Conservation (phyloP, 192 early-diverging fungal genomes). For the Entomortierella parvispora region DNA sequence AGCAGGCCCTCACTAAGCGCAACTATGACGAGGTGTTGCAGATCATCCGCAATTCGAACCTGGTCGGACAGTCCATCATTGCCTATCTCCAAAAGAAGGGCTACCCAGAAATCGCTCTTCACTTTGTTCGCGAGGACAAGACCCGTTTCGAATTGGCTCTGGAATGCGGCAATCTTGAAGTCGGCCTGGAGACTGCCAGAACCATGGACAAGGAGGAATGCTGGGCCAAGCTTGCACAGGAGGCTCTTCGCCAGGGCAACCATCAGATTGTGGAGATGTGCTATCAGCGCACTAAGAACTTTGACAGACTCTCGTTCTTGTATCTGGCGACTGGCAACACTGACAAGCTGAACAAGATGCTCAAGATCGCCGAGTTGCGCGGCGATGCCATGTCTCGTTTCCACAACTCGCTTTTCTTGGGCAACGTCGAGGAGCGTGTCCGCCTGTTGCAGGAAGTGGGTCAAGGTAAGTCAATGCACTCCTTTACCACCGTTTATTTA, state of each 20-base stretch:
- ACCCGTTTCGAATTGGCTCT: slow-evolving; percentile 97
- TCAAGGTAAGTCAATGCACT: slow-evolving; percentile 85
- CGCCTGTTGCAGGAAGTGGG: slow-evolving; percentile 85
- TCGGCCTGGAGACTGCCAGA: slow-evolving; percentile 95
- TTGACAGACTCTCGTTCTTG: slow-evolving; percentile 94
- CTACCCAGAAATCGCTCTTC: slow-evolving; percentile 97
- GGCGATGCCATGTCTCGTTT: slow-evolving; percentile 90
- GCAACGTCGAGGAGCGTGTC: slow-evolving; percentile 93
- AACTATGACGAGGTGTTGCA: slow-evolving; percentile 97
- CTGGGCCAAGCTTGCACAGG: slow-evolving; percentile 91
- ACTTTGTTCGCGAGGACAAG: slow-evolving; percentile 97
- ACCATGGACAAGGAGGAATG: slow-evolving; percentile 87
- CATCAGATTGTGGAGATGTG: slow-evolving; percentile 89
- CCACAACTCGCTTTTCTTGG: slow-evolving; percentile 92
- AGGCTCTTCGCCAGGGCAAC: slow-evolving; percentile 92
- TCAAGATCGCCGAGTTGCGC: slow-evolving; percentile 90
- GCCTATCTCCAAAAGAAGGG: slow-evolving; percentile 99
- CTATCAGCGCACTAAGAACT: slow-evolving; percentile 92
- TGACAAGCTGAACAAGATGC: slow-evolving; percentile 94
- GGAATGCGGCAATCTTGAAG: slow-evolving; percentile 96
- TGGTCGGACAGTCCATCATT: slow-evolving; percentile 99
- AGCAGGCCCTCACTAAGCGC: slow-evolving; percentile 87
- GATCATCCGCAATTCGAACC: slow-evolving; percentile 95
- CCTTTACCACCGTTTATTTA: no score
- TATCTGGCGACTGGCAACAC: slow-evolving; percentile 93